Evolutionary conservation across 495 filamentous ascomycete species (phyloP), one percentile per base, ranked within the genome.

Genomic region (Neurospora tetrasperma): DNA sequence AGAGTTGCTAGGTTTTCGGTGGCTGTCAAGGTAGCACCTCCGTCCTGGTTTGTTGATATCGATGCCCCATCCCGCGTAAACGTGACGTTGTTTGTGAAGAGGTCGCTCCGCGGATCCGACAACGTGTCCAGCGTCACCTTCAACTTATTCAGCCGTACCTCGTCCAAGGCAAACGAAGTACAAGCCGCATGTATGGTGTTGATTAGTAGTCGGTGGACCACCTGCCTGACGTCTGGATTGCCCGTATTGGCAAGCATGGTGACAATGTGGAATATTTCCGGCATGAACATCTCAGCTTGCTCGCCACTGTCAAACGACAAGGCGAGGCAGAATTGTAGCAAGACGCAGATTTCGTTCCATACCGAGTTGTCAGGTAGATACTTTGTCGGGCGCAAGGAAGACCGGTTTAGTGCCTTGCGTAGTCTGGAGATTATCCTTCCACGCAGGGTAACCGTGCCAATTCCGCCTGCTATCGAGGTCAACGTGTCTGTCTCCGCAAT

Each of bases 191-290:
- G 89, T 39, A 91, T 83, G 18, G 88, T 86, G 76, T 90, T 90
- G 73, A 90, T 84, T 20, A 91, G 79, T 48, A 91, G 79, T 70
- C 87, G 83, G 73, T 90, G 88, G 18, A 90, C 88, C 7, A 85
- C 80, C 11, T 86, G 78, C 69, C 89, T 81, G 12, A 89, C 82
- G 16, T 85, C 84, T n/a, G 84, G 76, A 20, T 84, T 78, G 43
- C 89, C 89, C 27, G 86, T 88, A 74, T 90, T 90, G 39, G 88
- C 86, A 14, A 90, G 83, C 87, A 91, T 89, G 2, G 89, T 90
- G 72, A 90, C 87, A 69, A 90, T 81, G 80, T 91, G 89, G 78
- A 90, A 90, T 69, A 90, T 83, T 77, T 91, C 89, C 6, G 89
- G 88, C 14, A 91, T 80, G 71, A 87, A 90, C 43, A 90, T 81